Percentiles rank a stretch among this genome's conserved stretches.
These are phyloP conservation scores for Boletus reticuloceps DNA, from an alignment of 768 basidiomycete species.

Conservation along the genomic window DNA sequence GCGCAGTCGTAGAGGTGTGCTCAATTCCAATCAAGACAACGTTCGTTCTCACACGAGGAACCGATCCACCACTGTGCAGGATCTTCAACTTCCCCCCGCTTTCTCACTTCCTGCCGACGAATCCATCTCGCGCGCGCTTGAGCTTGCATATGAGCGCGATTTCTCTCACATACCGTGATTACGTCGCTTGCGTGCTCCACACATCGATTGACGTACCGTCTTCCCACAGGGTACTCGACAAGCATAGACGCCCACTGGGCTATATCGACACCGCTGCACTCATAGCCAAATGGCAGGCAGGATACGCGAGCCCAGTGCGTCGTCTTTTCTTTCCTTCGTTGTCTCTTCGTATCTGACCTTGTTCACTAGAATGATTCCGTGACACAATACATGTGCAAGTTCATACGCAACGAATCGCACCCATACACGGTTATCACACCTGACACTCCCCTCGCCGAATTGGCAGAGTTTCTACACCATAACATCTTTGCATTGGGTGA, in stretches of 20 bases:
- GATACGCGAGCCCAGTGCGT: conserved; percentile 66
- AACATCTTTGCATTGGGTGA: conserved; percentile 78
- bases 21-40: neutral
- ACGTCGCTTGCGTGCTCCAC: neutral
- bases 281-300: conserved; percentile 77
- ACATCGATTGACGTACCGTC: neutral
- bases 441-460: conserved; percentile 68
- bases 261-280: conserved; percentile 77
- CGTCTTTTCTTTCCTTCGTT: neutral
- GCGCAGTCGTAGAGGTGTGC: conserved; percentile 84
- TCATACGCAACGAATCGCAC: conserved; percentile 59
- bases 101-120: conserved; percentile 76
- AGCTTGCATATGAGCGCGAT: conserved; percentile 89
- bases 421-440: conserved; percentile 84
- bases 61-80: conserved; percentile 22
- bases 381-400: conserved; percentile 66
- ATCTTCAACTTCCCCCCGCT: conserved; percentile 82
- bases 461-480: conserved; percentile 73
- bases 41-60: neutral
- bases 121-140: conserved; percentile 71
- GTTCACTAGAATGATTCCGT: conserved; percentile 64
- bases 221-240: conserved; percentile 64
- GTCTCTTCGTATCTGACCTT: neutral
- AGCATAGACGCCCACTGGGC: conserved; percentile 70
- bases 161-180: conserved; percentile 90